Percentiles rank a stretch among this genome's conserved stretches.
phyloP scores from a whole-genome alignment of 2,329 filamentous ascomycete species.

The Fusarium foetens region DNA sequence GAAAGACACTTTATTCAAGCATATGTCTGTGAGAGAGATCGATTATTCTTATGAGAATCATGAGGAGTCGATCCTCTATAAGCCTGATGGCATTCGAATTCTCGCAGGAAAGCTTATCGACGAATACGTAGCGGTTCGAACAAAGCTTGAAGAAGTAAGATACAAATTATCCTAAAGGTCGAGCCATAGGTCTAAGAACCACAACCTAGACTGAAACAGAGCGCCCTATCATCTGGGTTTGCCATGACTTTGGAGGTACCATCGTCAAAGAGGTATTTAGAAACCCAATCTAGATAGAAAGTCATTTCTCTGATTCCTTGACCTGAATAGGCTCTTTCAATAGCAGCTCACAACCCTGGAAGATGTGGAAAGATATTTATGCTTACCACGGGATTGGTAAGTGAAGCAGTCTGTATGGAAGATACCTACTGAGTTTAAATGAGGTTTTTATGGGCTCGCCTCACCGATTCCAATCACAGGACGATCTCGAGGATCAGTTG shows the following conservation, averaged over 20 bases:
- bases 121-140: neutral
- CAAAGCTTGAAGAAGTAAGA: neutral
- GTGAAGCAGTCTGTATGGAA: neutral
- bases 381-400: neutral
- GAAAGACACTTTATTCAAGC: neutral
- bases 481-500: neutral
- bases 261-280: neutral
- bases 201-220: neutral
- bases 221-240: neutral
- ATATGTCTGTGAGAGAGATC: neutral
- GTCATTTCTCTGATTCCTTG: neutral
- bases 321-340: neutral
- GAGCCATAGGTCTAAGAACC: neutral
- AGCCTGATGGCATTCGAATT: neutral
- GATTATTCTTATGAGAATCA: neutral
- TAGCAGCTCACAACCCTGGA: neutral
- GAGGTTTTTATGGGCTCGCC: neutral
- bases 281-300: fast-evolving
- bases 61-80: neutral
- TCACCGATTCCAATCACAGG: neutral
- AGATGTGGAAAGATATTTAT: neutral
- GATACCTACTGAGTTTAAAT: fast-evolving
- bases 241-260: neutral
- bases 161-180: neutral
- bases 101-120: neutral